phyloP scores from a whole-genome alignment of 306 rosid genomes.

The Crataegus laevigata region DNA sequence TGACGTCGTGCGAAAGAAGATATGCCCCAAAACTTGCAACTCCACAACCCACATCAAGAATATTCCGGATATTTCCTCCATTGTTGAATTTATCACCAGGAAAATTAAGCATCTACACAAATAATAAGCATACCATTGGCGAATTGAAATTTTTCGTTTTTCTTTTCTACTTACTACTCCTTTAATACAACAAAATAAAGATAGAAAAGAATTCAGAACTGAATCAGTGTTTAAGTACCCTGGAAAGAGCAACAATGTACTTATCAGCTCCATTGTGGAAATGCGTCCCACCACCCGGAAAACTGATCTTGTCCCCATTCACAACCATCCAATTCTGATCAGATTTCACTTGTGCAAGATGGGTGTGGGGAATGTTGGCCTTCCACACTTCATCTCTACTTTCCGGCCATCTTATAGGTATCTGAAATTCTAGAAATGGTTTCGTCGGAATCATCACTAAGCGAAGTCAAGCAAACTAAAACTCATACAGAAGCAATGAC shows the following conservation, averaged over 20 bases:
- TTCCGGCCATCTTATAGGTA: constrained; percentile 53
- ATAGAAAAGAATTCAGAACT: neutral
- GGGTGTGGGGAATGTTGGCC: constrained; percentile 63
- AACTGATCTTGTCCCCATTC: constrained; percentile 58
- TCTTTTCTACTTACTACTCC: neutral
- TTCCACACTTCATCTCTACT: constrained; percentile 71
- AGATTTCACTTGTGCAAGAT: constrained; percentile 54
- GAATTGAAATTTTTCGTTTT: neutral
- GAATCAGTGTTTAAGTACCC: constrained; percentile 18
- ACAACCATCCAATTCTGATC: constrained; percentile 73
- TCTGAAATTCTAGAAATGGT: constrained; percentile 37
- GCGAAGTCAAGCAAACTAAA: neutral
- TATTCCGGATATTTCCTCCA: constrained; percentile 44
- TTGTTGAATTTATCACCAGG: constrained; percentile 43
- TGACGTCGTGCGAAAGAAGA: constrained; percentile 42
- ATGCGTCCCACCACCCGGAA: constrained; percentile 67
- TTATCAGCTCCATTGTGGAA: constrained; percentile 59
- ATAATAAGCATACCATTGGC: neutral
- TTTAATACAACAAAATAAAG: neutral
- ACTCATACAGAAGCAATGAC: neutral
- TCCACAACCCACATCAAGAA: constrained; percentile 61
- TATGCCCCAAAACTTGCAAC: constrained; percentile 72
- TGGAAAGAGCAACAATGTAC: constrained; percentile 47
- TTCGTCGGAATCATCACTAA: constrained; percentile 25
- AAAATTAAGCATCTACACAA: constrained; percentile 51